These are phyloP conservation scores for Vicia sativa DNA, from an alignment of 306 rosid species.

Conservation along the genomic window DNA sequence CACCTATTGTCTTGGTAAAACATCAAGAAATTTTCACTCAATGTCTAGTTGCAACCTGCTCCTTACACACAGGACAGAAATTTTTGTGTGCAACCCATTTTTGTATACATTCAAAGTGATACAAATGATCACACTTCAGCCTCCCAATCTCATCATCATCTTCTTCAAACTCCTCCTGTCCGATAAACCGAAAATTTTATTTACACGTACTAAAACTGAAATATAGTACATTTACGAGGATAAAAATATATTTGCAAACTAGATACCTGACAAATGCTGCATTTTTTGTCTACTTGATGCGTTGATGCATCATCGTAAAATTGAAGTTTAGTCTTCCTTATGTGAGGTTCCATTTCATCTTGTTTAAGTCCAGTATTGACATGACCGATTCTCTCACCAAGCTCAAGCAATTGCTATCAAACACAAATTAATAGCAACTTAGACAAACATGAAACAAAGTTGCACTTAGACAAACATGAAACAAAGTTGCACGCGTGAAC, in stretches of 20 bases:
- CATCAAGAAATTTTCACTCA: conserved; percentile 28
- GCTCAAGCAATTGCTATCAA: conserved; percentile 82
- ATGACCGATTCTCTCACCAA: conserved; percentile 84
- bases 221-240: too few relatives aligned
- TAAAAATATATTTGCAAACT: conserved; percentile 15
- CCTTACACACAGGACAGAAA: conserved; percentile 87
- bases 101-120: conserved; percentile 72
- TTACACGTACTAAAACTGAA: too few relatives aligned
- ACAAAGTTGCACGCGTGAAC: background rate
- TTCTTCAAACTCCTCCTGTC: conserved; percentile 72
- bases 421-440: conserved; percentile 33
- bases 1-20: conserved; percentile 39
- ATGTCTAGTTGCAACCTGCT: conserved; percentile 59
- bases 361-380: conserved; percentile 89
- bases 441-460: conserved; percentile 5
- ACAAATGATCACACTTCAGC: conserved; percentile 76
- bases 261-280: conserved; percentile 88
- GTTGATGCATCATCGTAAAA: conserved; percentile 45
- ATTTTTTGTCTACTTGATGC: conserved; percentile 60
- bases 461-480: conserved; percentile 24
- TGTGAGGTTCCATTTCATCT: conserved; percentile 61
- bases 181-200: too few relatives aligned
- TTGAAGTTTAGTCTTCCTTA: conserved; percentile 59
- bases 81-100: conserved; percentile 89
- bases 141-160: conserved; percentile 85